Conservation (phyloP, 352 stramenopile species). For the Phytopythium aichiense region DNA sequence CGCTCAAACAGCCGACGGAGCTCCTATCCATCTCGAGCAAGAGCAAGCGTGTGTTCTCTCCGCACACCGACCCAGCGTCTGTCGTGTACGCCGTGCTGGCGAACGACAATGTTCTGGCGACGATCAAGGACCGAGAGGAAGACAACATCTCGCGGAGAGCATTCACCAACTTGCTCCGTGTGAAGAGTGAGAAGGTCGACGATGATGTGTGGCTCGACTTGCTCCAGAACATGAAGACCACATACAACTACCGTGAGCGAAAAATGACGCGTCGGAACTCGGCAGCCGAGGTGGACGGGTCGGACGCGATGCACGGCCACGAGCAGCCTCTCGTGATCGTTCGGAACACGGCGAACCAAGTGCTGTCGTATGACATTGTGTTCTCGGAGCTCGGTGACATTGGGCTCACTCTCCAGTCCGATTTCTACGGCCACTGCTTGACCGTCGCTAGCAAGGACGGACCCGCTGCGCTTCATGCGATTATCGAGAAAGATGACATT, state of each 20-base stretch:
- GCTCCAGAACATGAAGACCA: constrained; percentile 39
- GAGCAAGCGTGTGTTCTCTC: constrained; percentile 26
- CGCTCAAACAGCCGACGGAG: constrained; percentile 27
- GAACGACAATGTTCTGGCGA: constrained; percentile 40
- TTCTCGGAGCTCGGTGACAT: constrained; percentile 42
- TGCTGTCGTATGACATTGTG: constrained; percentile 58
- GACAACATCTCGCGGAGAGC: constrained; percentile 35
- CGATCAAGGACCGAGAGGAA: constrained; percentile 29
- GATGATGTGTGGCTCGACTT: constrained; percentile 50
- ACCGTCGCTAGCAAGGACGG: constrained; percentile 31
- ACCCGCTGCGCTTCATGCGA: constrained; percentile 32
- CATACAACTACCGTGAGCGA: constrained; percentile 30
- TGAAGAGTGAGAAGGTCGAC: constrained; percentile 31
- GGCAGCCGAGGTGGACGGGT: constrained; percentile 4
- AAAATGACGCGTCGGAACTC: constrained; percentile 15
- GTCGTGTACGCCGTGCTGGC: constrained; percentile 46
- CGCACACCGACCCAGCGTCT: constrained; percentile 21
- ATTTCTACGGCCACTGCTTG: constrained; percentile 53
- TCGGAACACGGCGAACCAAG: constrained; percentile 54
- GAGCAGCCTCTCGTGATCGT: constrained; percentile 41
- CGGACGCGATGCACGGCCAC: constrained; percentile 11
- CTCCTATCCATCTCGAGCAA: constrained; percentile 27
- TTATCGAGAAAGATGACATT: constrained; percentile 56
- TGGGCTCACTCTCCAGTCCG: constrained; percentile 39
- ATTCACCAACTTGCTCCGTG: constrained; percentile 44